These are phyloP conservation scores for Eurotiales sp. DNA, from an alignment of 2,329 filamentous ascomycete genomes.

Conservation along the genomic window DNA sequence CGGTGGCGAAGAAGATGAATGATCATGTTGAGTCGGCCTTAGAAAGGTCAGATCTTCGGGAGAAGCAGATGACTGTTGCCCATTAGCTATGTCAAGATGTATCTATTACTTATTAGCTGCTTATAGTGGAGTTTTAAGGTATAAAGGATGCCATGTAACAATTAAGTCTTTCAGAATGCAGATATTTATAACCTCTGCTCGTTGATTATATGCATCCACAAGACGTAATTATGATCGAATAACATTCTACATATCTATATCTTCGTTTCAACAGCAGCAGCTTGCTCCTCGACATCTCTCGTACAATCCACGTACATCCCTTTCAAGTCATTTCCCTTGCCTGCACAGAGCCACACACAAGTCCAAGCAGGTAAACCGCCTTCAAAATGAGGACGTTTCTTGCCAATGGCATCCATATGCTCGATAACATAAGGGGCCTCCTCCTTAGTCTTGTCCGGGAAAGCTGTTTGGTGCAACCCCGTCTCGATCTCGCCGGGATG, in stretches of 20 bases:
- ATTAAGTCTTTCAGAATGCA: too few relatives aligned
- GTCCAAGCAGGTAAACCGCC: background rate
- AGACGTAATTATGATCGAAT: too few relatives aligned
- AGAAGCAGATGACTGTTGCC: background rate
- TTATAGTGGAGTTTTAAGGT: too few relatives aligned
- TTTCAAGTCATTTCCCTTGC: background rate
- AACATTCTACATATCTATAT: too few relatives aligned
- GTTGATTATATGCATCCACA: too few relatives aligned
- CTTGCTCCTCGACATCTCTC: background rate
- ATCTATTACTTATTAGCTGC: too few relatives aligned
- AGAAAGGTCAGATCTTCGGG: background rate
- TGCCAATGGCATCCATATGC: background rate
- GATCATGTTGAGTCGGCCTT: constrained; percentile 8
- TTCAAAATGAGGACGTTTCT: background rate
- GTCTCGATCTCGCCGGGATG: background rate
- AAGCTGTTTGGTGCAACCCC: background rate
- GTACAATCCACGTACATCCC: background rate
- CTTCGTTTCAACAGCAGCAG: background rate
- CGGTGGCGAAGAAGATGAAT: constrained; percentile 5
- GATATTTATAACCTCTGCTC: too few relatives aligned
- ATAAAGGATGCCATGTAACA: too few relatives aligned
- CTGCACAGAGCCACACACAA: constrained; percentile 8
- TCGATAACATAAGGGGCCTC: background rate
- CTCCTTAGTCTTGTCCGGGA: background rate
- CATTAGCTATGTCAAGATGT: background rate